Percentiles rank a stretch among this genome's conserved stretches.
Conservation (phyloP, 805 yeast genomes). For the Kluyveromyces aestuarii region DNA sequence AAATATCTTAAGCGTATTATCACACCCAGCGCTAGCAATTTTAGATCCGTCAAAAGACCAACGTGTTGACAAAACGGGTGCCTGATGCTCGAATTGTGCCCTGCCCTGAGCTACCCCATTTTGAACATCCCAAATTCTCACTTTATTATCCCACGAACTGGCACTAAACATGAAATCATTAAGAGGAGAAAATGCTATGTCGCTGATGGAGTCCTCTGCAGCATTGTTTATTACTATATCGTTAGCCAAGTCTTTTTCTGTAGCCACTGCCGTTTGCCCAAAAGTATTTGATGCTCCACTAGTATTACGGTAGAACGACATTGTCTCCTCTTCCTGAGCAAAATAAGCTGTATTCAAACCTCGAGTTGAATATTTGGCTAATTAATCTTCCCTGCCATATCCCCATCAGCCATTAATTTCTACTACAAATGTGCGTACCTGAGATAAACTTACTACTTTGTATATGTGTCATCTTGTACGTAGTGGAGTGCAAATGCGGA, state of each 20-base stretch:
- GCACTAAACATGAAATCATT: slow-evolving; percentile 69
- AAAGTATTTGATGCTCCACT: slow-evolving; percentile 4
- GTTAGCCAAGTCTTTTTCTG: slow-evolving; percentile 40
- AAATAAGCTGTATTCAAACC: background rate
- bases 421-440: too few species aligned
- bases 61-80: slow-evolving; percentile 71
- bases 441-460: too few species aligned
- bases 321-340: background rate
- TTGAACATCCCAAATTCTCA: slow-evolving; percentile 80
- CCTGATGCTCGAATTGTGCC: slow-evolving; percentile 84
- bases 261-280: slow-evolving; percentile 20
- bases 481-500: too few species aligned
- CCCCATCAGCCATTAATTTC: background rate
- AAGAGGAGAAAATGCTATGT: slow-evolving; percentile 76
- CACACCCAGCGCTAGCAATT: slow-evolving; percentile 84
- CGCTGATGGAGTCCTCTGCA: slow-evolving; percentile 88
- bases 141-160: slow-evolving; percentile 92
- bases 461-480: too few species aligned
- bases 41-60: slow-evolving; percentile 86
- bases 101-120: slow-evolving; percentile 79
- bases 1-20: slow-evolving; percentile 74
- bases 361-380: background rate
- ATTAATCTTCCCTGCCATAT: background rate
- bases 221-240: slow-evolving; percentile 67
- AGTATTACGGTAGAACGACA: slow-evolving; percentile 7